These are phyloP conservation scores for Tremellales sp. DNA, from an alignment of 1,284 basidiomycete genomes.

Conservation along the genomic window DNA sequence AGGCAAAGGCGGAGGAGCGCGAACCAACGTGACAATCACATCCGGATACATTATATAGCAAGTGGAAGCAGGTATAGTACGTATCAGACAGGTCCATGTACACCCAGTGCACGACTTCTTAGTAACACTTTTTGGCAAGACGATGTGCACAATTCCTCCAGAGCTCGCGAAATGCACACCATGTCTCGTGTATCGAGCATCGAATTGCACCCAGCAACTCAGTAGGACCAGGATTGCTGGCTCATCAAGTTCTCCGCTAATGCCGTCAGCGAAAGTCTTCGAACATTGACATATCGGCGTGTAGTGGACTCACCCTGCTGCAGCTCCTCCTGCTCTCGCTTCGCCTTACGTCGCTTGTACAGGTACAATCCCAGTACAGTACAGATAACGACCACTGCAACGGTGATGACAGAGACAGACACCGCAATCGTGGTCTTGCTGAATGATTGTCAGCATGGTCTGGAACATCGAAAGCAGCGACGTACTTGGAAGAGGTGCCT, in stretches of 20 bases:
- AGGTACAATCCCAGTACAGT: background rate
- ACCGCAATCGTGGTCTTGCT: background rate
- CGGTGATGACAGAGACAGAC: background rate
- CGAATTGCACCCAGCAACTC: too few relatives aligned
- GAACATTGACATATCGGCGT: background rate
- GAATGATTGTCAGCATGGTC: background rate
- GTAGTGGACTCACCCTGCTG: background rate
- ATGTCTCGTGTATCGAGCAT: too few relatives aligned
- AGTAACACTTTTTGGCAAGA: too few relatives aligned
- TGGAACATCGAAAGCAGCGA: background rate
- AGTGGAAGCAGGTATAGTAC: too few relatives aligned
- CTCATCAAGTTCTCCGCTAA: too few relatives aligned
- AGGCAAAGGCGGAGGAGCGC: conserved; percentile 46
- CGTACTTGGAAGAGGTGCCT: background rate
- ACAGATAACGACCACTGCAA: background rate
- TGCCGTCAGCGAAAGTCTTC: too few relatives aligned
- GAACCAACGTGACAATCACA: background rate
- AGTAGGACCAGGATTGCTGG: too few relatives aligned
- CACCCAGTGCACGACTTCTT: too few relatives aligned
- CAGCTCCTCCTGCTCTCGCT: background rate
- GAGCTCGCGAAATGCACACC: too few relatives aligned
- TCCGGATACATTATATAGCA: too few relatives aligned
- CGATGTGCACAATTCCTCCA: too few relatives aligned
- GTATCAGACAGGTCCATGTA: too few relatives aligned
- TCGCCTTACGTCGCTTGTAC: background rate